Base-by-base conservation (phyloP, 1,284 basidiomycete species). In the Kalmanozyma brasiliensis region DNA sequence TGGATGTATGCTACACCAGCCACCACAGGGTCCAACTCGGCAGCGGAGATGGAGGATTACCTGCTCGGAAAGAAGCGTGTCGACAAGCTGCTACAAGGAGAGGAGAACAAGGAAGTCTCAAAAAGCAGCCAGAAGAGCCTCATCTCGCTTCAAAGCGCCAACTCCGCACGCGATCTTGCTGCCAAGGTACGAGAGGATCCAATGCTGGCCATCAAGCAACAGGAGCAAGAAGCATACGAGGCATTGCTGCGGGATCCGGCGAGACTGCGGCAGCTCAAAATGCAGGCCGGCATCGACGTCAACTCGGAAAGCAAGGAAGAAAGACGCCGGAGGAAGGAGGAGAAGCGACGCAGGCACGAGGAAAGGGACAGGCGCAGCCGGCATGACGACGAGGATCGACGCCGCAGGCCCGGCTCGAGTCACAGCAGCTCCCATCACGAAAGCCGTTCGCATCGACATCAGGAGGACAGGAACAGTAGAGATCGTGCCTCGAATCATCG, bases 1-100 rank as follows among this genome's bases (percentile, higher is more conserved):
- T 98, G 96, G 96, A 95, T 98, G 92, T 98, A 98, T 84, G 86
- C 94, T 14, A 96, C 95, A 1, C 95, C 96, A 2, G 91, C 92
- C 0, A 88, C 90, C 6, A 92, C 91, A 14, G 89, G 86, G 61
- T 56, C 88, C 91, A 72, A 51, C 23, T 95, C 93, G 70, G 84
- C 91, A 26, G 55, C 41, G 2, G 95, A 98, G 64, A 84, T 98
- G 74, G 96, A 98, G 84, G 93, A 95, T 74, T 98, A 98, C 80
- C 85, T 98, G 6, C 86, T 98, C 26, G 96, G 95, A n/a, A 98
- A 98, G 87, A 97, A 95, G 85, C 85, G 95, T 49, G 94, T 98
- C 1, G 96, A 98, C 83, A 94, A 98, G 84, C 90, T 97, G 23
- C 84, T 98, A 64, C 92, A 89, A 49, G 83, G 81, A 26, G 91